phyloP scores from a whole-genome alignment of 140 eudicot species.

The Bidens hawaiensis region DNA sequence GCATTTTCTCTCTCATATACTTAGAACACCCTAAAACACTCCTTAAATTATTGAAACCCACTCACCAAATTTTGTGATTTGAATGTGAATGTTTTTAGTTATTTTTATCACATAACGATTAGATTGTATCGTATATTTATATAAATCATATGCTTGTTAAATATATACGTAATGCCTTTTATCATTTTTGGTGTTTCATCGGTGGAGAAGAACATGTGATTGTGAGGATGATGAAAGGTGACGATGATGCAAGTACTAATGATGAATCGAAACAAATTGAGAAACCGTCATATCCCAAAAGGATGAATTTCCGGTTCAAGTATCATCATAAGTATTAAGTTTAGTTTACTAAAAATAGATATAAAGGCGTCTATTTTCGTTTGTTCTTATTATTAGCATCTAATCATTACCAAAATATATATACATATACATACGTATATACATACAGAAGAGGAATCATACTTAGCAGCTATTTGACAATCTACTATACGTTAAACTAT shows the following conservation, averaged over 20 bases:
- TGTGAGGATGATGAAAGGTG: background rate
- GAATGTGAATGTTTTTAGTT: too few relatives aligned
- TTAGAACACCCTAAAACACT: too few relatives aligned
- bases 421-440: background rate
- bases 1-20: too few relatives aligned
- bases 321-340: slow-evolving; percentile 13
- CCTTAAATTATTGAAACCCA: too few relatives aligned
- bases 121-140: too few relatives aligned
- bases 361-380: background rate
- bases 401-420: slow-evolving; percentile 6
- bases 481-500: too few relatives aligned
- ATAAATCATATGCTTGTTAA: too few relatives aligned
- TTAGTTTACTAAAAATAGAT: slow-evolving; percentile 12
- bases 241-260: slow-evolving; percentile 6
- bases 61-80: too few relatives aligned
- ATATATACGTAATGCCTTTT: background rate
- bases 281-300: slow-evolving; percentile 4
- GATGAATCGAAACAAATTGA: background rate
- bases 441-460: background rate
- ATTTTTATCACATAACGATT: too few relatives aligned
- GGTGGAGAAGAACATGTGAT: slow-evolving; percentile 15
- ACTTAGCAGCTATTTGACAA: too few relatives aligned
- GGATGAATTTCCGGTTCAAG: slow-evolving; percentile 8
- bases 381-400: slow-evolving; percentile 2
- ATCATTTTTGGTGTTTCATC: background rate